Percentiles rank a stretch among this genome's conserved stretches.
phyloP scores from a whole-genome alignment of 108 stramenopile genomes.

The Nitzschia palea region DNA sequence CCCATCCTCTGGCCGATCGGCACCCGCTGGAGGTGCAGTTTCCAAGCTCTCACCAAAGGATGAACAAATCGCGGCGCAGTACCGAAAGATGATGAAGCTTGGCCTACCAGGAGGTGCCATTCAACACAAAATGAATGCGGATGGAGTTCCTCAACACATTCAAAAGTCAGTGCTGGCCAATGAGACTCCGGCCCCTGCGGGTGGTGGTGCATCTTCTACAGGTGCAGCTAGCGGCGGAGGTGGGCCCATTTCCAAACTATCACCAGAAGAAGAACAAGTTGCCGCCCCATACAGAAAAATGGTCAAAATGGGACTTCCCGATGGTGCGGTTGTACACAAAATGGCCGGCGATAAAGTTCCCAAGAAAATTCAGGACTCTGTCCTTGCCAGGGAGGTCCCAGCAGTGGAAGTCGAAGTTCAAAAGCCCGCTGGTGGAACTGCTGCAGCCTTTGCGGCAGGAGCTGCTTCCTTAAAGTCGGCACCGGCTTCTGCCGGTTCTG shows the following conservation, averaged over 20 bases:
- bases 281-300: slow-evolving; percentile 37
- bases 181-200: slow-evolving; percentile 5
- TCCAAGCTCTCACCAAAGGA: slow-evolving; percentile 22
- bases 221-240: background rate
- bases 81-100: slow-evolving; percentile 33
- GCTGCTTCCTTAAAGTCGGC: background rate
- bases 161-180: slow-evolving; percentile 27
- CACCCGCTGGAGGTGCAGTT: background rate
- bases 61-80: slow-evolving; percentile 32
- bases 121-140: slow-evolving; percentile 21
- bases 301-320: slow-evolving; percentile 36
- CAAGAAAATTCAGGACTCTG: slow-evolving; percentile 26
- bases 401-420: background rate
- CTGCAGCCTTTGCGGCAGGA: slow-evolving; percentile 16
- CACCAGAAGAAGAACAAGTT: slow-evolving; percentile 27
- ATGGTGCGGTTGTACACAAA: slow-evolving; percentile 30
- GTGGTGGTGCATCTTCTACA: background rate
- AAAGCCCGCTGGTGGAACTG: background rate
- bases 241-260: slow-evolving; percentile 18
- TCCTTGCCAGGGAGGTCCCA: slow-evolving; percentile 23
- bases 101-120: slow-evolving; percentile 38
- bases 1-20: background rate
- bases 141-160: slow-evolving; percentile 19
- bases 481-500: background rate
- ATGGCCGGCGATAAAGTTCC: slow-evolving; percentile 25